Evolutionary conservation across 2,329 filamentous ascomycete genomes (phyloP).

Genomic region (Paecilomyces formosus): DNA sequence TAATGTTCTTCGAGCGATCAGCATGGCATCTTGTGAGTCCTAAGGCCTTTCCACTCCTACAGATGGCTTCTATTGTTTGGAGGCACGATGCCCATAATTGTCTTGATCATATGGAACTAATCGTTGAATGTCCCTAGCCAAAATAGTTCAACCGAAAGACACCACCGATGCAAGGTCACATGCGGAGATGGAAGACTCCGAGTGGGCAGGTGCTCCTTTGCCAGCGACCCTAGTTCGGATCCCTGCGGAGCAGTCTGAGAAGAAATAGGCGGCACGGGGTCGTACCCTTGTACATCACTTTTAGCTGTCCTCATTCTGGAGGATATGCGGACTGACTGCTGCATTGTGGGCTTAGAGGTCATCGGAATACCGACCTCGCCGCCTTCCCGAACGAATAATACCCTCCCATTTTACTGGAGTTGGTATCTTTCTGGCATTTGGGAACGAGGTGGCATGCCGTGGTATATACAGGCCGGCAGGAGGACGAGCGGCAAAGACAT

Average conservation of each 20-base stretch:
- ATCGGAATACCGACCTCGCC: background rate
- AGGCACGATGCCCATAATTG: slow-evolving; percentile 4
- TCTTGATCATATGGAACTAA: background rate
- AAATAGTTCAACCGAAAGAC: slow-evolving; percentile 15
- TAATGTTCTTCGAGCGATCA: slow-evolving; percentile 56
- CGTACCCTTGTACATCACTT: background rate
- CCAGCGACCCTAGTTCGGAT: slow-evolving; percentile 39
- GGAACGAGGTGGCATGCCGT: background rate
- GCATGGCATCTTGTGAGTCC: slow-evolving; percentile 55
- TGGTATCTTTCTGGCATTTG: background rate
- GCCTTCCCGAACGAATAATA: background rate
- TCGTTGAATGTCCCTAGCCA: slow-evolving; percentile 12
- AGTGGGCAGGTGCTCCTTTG: slow-evolving; percentile 57
- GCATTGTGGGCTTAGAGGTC: background rate
- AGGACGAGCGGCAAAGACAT: background rate
- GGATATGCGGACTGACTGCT: background rate
- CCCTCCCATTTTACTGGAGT: background rate
- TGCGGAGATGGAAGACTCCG: slow-evolving; percentile 43
- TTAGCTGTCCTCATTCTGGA: background rate
- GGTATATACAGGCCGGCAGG: background rate
- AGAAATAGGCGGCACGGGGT: slow-evolving; percentile 2
- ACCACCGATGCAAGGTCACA: slow-evolving; percentile 8
- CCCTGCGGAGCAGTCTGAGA: slow-evolving; percentile 22
- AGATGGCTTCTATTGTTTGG: background rate
- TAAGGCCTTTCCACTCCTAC: background rate